Evolutionary conservation across 164 flowering plant species (phyloP).

Genomic region (Euptelea pleiosperma): DNA sequence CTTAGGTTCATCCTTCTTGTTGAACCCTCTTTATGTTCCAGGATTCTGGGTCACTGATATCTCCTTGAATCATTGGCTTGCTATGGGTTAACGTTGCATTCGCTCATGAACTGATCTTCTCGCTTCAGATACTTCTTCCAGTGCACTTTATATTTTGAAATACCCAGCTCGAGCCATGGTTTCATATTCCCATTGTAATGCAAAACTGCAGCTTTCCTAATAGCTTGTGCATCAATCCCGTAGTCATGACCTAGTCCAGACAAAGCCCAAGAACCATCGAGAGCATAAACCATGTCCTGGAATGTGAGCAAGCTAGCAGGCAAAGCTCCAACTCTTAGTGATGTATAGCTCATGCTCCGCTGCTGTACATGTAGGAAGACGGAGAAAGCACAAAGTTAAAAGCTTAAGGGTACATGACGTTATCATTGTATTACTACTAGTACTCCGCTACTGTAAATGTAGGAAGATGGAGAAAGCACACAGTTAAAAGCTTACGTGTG

Average conservation of each 20-base stretch:
- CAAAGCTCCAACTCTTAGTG: conserved; percentile 36
- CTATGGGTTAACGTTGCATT: conserved; percentile 72
- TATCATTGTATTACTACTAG: too few species aligned
- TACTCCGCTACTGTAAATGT: background rate
- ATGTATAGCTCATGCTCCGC: conserved; percentile 20
- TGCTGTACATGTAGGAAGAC: conserved; percentile 19
- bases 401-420: background rate
- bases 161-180: conserved; percentile 97
- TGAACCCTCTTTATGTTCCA: conserved; percentile 9
- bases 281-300: conserved; percentile 51
- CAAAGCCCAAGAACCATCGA: conserved; percentile 58
- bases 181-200: conserved; percentile 96
- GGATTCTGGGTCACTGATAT: conserved; percentile 6
- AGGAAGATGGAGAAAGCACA: too few species aligned
- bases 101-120: conserved; percentile 60
- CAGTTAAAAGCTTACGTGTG: too few species aligned
- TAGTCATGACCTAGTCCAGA: conserved; percentile 84
- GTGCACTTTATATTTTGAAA: conserved; percentile 52
- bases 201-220: conserved; percentile 62
- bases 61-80: conserved; percentile 2
- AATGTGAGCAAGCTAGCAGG: conserved; percentile 65
- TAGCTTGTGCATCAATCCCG: conserved; percentile 29
- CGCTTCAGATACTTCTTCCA: conserved; percentile 67
- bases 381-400: background rate
- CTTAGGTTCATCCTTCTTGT: conserved; percentile 12